These are phyloP conservation scores for Candida multigemmis DNA, from an alignment of 805 yeast species.

Conservation along the genomic window DNA sequence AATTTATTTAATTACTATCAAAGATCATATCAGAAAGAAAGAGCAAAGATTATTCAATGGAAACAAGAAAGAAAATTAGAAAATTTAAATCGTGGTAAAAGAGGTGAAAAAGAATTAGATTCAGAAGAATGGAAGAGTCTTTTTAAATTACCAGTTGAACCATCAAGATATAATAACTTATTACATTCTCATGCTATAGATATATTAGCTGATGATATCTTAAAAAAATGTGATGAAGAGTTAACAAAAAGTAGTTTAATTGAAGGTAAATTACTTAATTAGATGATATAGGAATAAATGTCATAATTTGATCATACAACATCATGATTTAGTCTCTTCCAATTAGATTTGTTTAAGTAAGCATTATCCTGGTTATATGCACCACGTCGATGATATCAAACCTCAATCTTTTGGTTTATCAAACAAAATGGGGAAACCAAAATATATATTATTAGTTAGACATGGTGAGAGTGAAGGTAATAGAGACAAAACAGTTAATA, in stretches of 20 bases:
- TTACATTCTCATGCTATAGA: slow-evolving; percentile 60
- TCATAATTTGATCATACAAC: slow-evolving; percentile 2
- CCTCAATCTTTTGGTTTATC: slow-evolving; percentile 1
- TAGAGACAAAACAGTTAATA: slow-evolving; percentile 73
- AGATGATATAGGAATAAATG: not conserved
- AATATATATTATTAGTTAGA: slow-evolving; percentile 66
- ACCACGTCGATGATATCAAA: too few relatives aligned
- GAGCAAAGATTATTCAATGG: slow-evolving; percentile 65
- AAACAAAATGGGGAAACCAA: slow-evolving; percentile 20
- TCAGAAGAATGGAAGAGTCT: slow-evolving; percentile 59
- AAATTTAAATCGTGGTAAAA: slow-evolving; percentile 49
- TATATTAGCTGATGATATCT: slow-evolving; percentile 62
- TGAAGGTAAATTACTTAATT: slow-evolving; percentile 39
- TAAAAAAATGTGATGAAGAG: slow-evolving; percentile 61
- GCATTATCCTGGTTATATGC: too few relatives aligned
- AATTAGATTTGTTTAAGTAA: too few relatives aligned
- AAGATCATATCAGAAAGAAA: slow-evolving; percentile 64
- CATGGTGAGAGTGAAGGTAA: slow-evolving; percentile 95
- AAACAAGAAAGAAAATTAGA: slow-evolving; percentile 60
- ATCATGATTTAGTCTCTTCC: too few relatives aligned
- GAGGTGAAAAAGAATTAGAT: slow-evolving; percentile 45
- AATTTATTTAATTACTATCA: slow-evolving; percentile 76
- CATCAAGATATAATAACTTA: slow-evolving; percentile 66
- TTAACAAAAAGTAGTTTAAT: slow-evolving; percentile 53
- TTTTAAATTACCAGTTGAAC: slow-evolving; percentile 64